phyloP scores from a whole-genome alignment of 1,284 basidiomycete species.

The Thecaphora thlaspeos region DNA sequence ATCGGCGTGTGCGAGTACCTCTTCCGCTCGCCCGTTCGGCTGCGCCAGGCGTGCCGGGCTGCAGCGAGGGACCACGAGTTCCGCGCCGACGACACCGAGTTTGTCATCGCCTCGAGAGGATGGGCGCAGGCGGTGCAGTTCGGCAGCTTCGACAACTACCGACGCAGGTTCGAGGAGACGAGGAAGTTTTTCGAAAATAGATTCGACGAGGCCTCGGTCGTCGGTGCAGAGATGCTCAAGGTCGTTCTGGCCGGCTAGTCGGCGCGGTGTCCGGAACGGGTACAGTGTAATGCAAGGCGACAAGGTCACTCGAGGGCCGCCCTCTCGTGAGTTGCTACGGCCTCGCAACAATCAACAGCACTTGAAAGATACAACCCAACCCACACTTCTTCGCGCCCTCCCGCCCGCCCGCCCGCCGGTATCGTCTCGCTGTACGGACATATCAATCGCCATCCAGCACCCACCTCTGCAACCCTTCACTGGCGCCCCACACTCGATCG shows the following conservation, averaged over 20 bases:
- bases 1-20: constrained; percentile 96
- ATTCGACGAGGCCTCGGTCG: constrained; percentile 78
- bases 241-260: constrained; percentile 62
- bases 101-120: constrained; percentile 88
- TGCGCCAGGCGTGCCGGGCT: constrained; percentile 60
- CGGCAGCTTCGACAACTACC: constrained; percentile 86
- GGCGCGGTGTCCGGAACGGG: no score
- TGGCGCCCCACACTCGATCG: constrained; percentile 41
- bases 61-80: constrained; percentile 79
- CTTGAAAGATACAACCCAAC: no score
- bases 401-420: no score
- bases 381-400: no score
- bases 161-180: constrained; percentile 78
- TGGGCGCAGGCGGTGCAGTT: constrained; percentile 78
- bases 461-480: constrained; percentile 30
- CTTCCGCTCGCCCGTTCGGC: constrained; percentile 66
- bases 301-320: no score
- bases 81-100: constrained; percentile 86
- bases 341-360: no score
- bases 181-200: constrained; percentile 75
- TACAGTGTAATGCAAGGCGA: no score
- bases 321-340: no score
- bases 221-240: constrained; percentile 88
- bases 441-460: constrained; percentile 30
- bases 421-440: no score